phyloP scores from a whole-genome alignment of 2,329 filamentous ascomycete species.

The Teratosphaeria gauchensis region DNA sequence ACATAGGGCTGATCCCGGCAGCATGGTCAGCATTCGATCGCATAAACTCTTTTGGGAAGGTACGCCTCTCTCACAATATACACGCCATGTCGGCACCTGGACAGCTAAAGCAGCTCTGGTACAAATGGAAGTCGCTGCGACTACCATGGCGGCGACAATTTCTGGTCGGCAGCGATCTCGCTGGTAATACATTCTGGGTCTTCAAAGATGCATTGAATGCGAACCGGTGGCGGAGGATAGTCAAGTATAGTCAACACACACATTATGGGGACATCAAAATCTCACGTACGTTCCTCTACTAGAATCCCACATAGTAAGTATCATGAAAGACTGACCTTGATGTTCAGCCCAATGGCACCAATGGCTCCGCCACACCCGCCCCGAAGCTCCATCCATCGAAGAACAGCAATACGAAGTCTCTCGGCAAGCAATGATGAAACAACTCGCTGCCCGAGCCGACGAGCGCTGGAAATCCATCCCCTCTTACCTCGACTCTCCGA shows the following conservation, averaged over 20 bases:
- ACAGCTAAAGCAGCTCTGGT: slow-evolving; percentile 41
- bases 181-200: slow-evolving; percentile 59
- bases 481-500: slow-evolving; percentile 48
- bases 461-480: slow-evolving; percentile 52
- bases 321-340: not conserved
- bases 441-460: slow-evolving; percentile 50
- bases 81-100: slow-evolving; percentile 31
- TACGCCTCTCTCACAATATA: not conserved
- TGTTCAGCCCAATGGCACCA: slow-evolving; percentile 54
- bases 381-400: slow-evolving; percentile 44
- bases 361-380: slow-evolving; percentile 55
- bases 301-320: no score
- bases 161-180: slow-evolving; percentile 51
- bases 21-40: not conserved
- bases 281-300: slow-evolving; percentile 39
- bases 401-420: slow-evolving; percentile 51
- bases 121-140: slow-evolving; percentile 52
- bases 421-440: slow-evolving; percentile 49
- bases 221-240: slow-evolving; percentile 47
- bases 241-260: slow-evolving; percentile 41
- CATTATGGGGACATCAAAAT: slow-evolving; percentile 53
- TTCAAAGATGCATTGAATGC: slow-evolving; percentile 50
- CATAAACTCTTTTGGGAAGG: not conserved
- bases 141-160: slow-evolving; percentile 54
- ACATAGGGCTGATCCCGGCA: not conserved